Percentiles rank a stretch among this genome's conserved stretches.
phyloP scores from a whole-genome alignment of 2,329 filamentous ascomycete species.

The Ploettnerulaceae sp. region DNA sequence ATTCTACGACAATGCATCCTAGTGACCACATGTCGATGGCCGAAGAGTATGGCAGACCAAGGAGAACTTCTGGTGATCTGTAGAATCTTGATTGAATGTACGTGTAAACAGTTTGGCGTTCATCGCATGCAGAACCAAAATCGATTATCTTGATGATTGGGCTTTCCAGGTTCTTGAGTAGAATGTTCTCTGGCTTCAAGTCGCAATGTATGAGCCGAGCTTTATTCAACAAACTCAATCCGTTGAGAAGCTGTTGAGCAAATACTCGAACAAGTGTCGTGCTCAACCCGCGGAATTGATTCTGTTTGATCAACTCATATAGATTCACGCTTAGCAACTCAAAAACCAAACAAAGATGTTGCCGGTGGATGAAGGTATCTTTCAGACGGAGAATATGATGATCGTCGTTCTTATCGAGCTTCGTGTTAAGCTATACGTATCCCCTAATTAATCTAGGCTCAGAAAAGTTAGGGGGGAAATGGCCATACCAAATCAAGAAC shows the following conservation, averaged over 20 bases:
- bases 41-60: slow-evolving; percentile 95
- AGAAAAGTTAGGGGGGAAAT: neutral
- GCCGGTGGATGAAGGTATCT: slow-evolving; percentile 96
- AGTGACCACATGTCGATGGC: slow-evolving; percentile 99
- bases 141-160: slow-evolving; percentile 99
- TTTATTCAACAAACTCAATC: slow-evolving; percentile 87
- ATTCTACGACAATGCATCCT: slow-evolving; percentile 94
- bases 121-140: slow-evolving; percentile 96
- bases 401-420: slow-evolving; percentile 98
- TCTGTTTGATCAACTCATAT: slow-evolving; percentile 99
- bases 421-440: slow-evolving; percentile 92
- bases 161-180: slow-evolving; percentile 96
- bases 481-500: slow-evolving; percentile 77
- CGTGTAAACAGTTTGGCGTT: slow-evolving; percentile 96
- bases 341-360: slow-evolving; percentile 95
- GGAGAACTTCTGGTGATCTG: slow-evolving; percentile 87
- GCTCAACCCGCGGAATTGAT: slow-evolving; percentile 95
- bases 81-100: slow-evolving; percentile 99
- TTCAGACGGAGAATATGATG: slow-evolving; percentile 92
- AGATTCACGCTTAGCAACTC: slow-evolving; percentile 95
- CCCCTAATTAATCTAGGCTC: no score
- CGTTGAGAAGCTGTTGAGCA: slow-evolving; percentile 92
- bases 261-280: slow-evolving; percentile 96
- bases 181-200: slow-evolving; percentile 95
- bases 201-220: slow-evolving; percentile 97